Conservation (phyloP, 148 eudicot genomes). For the Selenicereus undatus region DNA sequence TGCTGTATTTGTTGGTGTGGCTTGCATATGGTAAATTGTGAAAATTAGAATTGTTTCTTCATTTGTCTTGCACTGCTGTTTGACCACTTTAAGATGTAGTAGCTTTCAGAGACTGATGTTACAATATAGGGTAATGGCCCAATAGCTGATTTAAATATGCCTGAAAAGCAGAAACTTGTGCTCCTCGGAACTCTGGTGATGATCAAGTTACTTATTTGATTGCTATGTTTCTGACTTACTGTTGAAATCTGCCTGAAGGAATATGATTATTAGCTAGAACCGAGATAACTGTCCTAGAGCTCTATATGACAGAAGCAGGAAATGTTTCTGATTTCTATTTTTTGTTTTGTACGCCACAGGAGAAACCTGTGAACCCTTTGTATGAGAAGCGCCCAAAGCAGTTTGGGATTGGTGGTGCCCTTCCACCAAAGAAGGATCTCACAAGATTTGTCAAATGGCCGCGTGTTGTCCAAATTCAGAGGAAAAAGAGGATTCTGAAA, state of each 20-base stretch:
- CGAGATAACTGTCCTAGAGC: background rate
- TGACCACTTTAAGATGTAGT: background rate
- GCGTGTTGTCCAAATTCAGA: constrained; percentile 52
- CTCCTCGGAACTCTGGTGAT: background rate
- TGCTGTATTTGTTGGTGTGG: background rate
- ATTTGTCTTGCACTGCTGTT: background rate
- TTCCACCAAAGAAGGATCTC: constrained; percentile 70
- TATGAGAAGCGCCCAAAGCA: constrained; percentile 62
- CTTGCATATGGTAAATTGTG: background rate
- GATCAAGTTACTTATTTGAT: background rate
- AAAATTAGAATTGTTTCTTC: background rate
- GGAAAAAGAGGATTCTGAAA: constrained; percentile 61
- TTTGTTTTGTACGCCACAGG: constrained; percentile 18
- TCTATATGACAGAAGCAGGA: background rate
- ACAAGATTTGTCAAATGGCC: constrained; percentile 65
- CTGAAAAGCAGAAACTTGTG: no score
- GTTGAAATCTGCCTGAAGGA: background rate
- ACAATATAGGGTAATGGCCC: background rate
- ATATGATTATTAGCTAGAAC: background rate
- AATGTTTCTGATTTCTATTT: background rate
- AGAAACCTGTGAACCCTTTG: constrained; percentile 57
- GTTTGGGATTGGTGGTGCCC: constrained; percentile 67
- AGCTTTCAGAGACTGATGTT: background rate
- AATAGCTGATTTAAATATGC: background rate
- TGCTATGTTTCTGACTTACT: background rate